These are phyloP conservation scores for Caloboletus firmus DNA, from an alignment of 1,284 basidiomycete genomes.

Conservation along the genomic window DNA sequence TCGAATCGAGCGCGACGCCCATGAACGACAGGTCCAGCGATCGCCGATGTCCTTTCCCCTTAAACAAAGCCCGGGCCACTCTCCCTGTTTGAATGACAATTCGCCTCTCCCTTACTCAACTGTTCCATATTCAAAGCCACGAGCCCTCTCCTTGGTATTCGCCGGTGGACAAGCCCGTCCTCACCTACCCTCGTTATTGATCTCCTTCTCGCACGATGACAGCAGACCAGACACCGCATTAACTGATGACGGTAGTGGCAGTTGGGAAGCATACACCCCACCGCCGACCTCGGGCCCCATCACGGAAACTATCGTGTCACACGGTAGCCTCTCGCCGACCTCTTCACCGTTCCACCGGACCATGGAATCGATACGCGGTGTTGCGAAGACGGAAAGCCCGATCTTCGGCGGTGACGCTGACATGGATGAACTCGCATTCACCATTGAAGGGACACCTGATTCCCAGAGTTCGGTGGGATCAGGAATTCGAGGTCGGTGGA, in stretches of 20 bases:
- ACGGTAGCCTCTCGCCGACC: slow-evolving; percentile 28
- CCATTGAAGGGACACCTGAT: slow-evolving; percentile 15
- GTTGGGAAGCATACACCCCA: slow-evolving; percentile 59
- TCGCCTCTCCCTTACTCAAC: slow-evolving; percentile 16
- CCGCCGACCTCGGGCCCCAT: slow-evolving; percentile 53
- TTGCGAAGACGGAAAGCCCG: slow-evolving; percentile 20
- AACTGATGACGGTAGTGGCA: slow-evolving; percentile 46
- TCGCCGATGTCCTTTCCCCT: slow-evolving; percentile 24
- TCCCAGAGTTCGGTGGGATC: slow-evolving; percentile 17
- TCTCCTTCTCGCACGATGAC: slow-evolving; percentile 35
- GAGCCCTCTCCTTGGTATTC: slow-evolving; percentile 31
- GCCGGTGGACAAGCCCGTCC: slow-evolving; percentile 36
- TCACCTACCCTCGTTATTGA: slow-evolving; percentile 29
- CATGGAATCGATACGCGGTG: slow-evolving; percentile 3
- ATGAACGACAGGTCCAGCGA: slow-evolving; percentile 22
- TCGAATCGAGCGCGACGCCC: slow-evolving; percentile 32
- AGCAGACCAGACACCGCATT: slow-evolving; percentile 51
- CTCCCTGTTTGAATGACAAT: slow-evolving; percentile 28
- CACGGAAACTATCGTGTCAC: slow-evolving; percentile 26
- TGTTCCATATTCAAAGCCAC: slow-evolving; percentile 12
- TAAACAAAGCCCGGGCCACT: slow-evolving; percentile 34
- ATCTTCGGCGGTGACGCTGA: slow-evolving; percentile 29
- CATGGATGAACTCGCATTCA: slow-evolving; percentile 30
- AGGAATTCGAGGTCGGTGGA: slow-evolving; percentile 19
- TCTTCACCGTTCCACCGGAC: slow-evolving; percentile 17